phyloP scores from a whole-genome alignment of 805 yeast species.

The Saccharomycopsis microspora region DNA sequence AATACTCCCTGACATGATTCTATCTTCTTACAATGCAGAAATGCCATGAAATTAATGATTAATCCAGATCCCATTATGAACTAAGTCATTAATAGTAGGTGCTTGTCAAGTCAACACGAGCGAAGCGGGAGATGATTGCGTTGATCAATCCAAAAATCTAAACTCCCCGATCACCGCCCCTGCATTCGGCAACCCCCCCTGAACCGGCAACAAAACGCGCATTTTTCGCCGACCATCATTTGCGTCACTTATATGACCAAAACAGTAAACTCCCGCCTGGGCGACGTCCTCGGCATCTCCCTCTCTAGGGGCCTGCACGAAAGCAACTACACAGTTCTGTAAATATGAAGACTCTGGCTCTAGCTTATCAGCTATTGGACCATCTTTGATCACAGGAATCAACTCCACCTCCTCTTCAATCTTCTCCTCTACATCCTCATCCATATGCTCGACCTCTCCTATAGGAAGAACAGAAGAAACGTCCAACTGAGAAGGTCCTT shows the following conservation, averaged over 20 bases:
- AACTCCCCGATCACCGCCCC: conserved; percentile 65
- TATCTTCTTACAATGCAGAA: no score
- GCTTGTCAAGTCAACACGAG: no score
- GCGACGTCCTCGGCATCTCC: conserved; percentile 37
- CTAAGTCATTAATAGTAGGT: no score
- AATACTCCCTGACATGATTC: no score
- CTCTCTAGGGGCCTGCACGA: conserved; percentile 33
- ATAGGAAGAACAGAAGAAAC: conserved; percentile 24
- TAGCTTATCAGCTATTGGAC: conserved; percentile 21
- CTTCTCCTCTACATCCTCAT: conserved; percentile 11
- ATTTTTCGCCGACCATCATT: conserved; percentile 65
- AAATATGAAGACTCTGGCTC: conserved; percentile 43
- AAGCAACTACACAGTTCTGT: conserved; percentile 69
- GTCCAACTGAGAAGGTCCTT: conserved; percentile 6
- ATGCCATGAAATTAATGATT: no score
- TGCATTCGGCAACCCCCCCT: conserved; percentile 71
- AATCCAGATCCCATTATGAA: no score
- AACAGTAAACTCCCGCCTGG: conserved; percentile 62
- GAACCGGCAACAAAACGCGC: conserved; percentile 74
- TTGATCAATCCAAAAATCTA: conserved; percentile 69
- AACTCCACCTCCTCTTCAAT: neutral
- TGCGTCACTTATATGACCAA: conserved; percentile 55
- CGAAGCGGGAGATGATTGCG: neutral
- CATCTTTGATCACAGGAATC: neutral
- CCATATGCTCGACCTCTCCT: conserved; percentile 18